phyloP scores from a whole-genome alignment of 108 stramenopile genomes.

The Licmophora abbreviata region DNA sequence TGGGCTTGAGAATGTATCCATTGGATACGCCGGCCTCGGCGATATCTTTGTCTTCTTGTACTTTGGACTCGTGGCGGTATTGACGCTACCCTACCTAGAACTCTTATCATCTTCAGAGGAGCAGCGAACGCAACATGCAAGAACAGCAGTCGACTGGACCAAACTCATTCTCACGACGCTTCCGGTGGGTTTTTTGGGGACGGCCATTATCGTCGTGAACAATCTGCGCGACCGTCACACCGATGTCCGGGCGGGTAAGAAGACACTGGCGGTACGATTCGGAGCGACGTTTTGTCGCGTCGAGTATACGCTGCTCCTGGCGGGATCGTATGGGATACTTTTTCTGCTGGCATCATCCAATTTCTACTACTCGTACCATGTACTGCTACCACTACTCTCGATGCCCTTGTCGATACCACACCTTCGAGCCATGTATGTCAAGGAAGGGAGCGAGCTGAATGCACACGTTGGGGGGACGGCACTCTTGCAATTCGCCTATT shows the following conservation, averaged over 20 bases:
- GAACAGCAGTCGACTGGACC: no score
- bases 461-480: constrained; percentile 78
- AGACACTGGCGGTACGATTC: constrained; percentile 76
- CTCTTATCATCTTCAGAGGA: no score
- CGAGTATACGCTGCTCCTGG: constrained; percentile 46
- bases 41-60: constrained; percentile 86
- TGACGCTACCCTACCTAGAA: constrained; percentile 54
- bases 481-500: constrained; percentile 68
- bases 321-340: constrained; percentile 34
- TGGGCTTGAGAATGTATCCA: constrained; percentile 62
- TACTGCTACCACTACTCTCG: constrained; percentile 43
- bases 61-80: constrained; percentile 80
- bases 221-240: constrained; percentile 84
- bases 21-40: constrained; percentile 81
- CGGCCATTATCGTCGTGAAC: constrained; percentile 86
- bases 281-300: constrained; percentile 52
- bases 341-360: constrained; percentile 11
- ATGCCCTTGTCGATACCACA: constrained; percentile 51
- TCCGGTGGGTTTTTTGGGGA: constrained; percentile 56
- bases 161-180: neutral
- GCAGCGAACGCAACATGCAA: no score
- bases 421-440: constrained; percentile 43
- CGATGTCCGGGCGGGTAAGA: constrained; percentile 63
- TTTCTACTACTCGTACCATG: neutral
- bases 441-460: constrained; percentile 72